Conservation (phyloP, 805 yeast genomes). For the Debaryomyces prosopidis region DNA sequence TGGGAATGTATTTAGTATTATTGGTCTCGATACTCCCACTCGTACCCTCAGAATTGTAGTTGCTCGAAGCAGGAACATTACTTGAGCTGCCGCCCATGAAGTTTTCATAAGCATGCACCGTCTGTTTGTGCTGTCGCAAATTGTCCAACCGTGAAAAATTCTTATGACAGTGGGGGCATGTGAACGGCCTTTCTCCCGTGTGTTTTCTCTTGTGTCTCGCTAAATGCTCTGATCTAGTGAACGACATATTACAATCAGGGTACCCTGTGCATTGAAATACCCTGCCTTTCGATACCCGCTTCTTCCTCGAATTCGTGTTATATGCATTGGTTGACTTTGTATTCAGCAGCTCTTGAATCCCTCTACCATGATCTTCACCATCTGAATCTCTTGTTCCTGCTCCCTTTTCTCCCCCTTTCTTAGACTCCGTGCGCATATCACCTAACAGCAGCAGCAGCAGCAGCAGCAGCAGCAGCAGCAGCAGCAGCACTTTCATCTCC, state of each 20-base stretch:
- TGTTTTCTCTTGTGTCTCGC: conserved; percentile 92
- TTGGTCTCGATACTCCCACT: background rate
- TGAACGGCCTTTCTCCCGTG: conserved; percentile 92
- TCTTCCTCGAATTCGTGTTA: conserved; percentile 24
- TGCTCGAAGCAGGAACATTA: conserved; percentile 2
- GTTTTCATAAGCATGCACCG: conserved; percentile 51
- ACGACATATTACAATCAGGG: conserved; percentile 84
- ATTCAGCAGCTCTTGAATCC: too few relatives aligned
- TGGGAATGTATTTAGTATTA: background rate
- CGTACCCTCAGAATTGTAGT: background rate
- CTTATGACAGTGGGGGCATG: conserved; percentile 79
- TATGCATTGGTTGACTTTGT: too few relatives aligned
- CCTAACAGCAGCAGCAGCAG: too few relatives aligned
- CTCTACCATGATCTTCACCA: too few relatives aligned
- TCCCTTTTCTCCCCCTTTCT: too few relatives aligned
- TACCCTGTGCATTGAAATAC: conserved; percentile 84
- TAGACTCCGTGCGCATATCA: too few relatives aligned
- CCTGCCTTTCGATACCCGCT: conserved; percentile 51
- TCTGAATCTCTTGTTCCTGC: too few relatives aligned
- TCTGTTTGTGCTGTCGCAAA: conserved; percentile 86
- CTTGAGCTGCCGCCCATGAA: conserved; percentile 7
- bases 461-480: too few relatives aligned
- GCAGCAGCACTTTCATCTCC: too few relatives aligned
- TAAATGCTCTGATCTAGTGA: conserved; percentile 87
- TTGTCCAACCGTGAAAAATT: conserved; percentile 84